Conservation (phyloP, 2,329 filamentous ascomycete genomes). For the Fusarium veterinarium region DNA sequence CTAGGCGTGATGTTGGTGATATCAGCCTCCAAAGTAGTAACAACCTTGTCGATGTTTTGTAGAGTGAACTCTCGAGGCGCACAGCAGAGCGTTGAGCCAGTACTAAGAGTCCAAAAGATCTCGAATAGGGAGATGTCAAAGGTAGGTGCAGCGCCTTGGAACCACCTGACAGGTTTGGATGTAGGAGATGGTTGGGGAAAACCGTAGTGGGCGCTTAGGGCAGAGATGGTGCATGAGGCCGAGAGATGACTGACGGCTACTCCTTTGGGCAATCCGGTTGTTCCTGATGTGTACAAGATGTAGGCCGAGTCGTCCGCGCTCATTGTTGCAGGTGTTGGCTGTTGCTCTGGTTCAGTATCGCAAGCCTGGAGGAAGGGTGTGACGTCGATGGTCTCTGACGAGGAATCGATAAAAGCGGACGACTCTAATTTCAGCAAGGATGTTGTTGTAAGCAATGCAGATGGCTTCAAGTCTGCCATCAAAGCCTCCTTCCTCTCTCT, state of each 20-base stretch:
- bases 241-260: conserved; percentile 22
- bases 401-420: accelerated
- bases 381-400: background rate
- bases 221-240: conserved; percentile 3
- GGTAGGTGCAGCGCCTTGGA: conserved; percentile 17
- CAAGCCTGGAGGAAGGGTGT: background rate
- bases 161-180: conserved; percentile 9
- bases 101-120: conserved; percentile 22
- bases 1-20: conserved; percentile 26
- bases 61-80: conserved; percentile 5
- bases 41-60: conserved; percentile 16
- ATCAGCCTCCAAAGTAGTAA: background rate
- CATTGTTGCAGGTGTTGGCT: accelerated
- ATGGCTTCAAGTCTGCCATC: conserved; percentile 9
- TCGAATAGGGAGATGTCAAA: conserved; percentile 28
- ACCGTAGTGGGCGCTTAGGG: conserved; percentile 6
- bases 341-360: background rate
- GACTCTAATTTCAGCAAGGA: accelerated
- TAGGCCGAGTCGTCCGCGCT: background rate
- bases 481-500: conserved; percentile 6
- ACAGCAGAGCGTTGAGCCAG: conserved; percentile 22
- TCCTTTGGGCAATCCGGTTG: conserved; percentile 17
- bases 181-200: background rate
- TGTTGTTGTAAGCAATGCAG: background rate
- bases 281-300: conserved; percentile 20